phyloP scores from a whole-genome alignment of 805 yeast genomes.

The Yamadazyma phyllophila region DNA sequence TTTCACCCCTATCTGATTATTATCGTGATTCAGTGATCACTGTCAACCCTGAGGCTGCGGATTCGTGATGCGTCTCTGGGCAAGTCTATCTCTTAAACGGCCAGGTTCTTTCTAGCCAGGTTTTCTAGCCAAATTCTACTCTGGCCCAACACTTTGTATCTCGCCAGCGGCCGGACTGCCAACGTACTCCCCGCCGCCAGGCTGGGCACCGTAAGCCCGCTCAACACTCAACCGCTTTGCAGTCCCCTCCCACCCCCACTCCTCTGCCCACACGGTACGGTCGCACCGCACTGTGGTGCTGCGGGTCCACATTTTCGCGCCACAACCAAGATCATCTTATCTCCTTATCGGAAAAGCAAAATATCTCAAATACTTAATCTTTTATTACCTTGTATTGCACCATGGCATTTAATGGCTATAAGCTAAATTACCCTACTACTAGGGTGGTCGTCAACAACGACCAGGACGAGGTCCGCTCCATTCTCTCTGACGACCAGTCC shows the following conservation, averaged over 20 bases:
- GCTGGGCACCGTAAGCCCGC: too few species aligned
- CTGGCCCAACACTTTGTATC: too few species aligned
- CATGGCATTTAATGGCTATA: conserved; percentile 18
- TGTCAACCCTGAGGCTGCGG: too few species aligned
- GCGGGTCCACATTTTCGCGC: background rate
- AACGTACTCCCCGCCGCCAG: too few species aligned
- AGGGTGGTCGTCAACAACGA: conserved; percentile 13
- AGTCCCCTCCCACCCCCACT: background rate
- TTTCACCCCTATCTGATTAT: conserved; percentile 92
- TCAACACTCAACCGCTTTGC: too few species aligned
- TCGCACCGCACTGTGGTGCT: background rate
- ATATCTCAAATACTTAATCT: background rate
- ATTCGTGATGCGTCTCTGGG: too few species aligned
- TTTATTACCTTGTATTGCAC: background rate
- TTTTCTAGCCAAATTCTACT: too few species aligned
- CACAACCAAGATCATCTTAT: conserved; percentile 1
- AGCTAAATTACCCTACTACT: conserved; percentile 16
- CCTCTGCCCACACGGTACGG: background rate
- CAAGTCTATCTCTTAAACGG: too few species aligned
- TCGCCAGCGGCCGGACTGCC: too few species aligned
- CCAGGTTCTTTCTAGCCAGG: too few species aligned
- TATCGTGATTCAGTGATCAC: background rate
- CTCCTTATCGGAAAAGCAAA: conserved; percentile 14
- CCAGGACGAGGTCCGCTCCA: conserved; percentile 17
- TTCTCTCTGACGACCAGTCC: conserved; percentile 22